Evolutionary conservation across 2,329 filamentous ascomycete species (phyloP), one percentile per base, ranked within the genome.

Genomic region (Trichoderma pleuroti): DNA sequence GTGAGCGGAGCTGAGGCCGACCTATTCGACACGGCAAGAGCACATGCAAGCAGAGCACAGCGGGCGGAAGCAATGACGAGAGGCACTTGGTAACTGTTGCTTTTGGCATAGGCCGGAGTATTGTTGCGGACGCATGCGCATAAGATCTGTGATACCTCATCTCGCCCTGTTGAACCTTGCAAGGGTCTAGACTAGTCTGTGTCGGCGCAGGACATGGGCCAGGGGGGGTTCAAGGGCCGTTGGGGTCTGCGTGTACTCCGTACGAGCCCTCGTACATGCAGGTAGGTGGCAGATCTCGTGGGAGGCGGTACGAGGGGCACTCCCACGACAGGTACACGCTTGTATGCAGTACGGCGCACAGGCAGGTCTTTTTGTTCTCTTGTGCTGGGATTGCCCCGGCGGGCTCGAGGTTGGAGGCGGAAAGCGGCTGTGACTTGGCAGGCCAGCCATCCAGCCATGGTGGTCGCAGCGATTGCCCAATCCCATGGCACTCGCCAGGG

Each of bases 71-170:
- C 54, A 54, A 72, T 70, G 70, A 71, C 62, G 69, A 52, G 57
- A 61, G 49, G 62, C 56, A 61, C 63, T 24, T 59, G 42, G 67
- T 57, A 30, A 49, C 46, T 39, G 49, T 59, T 65, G 34, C 65
- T 46, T 59, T 63, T 60, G 72, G 59, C 52, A 61, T 62, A 74
- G 72, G 73, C 76, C 78, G 77, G 77, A 78, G 76, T 75, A 79
- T 79, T 78, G 78, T 76, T 77, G 75, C 76, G 76, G 76, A 75
- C 75, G 68, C 72, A 72, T 73, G 74, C 73, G 73, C 67, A 70
- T 76, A 77, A 81, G 80, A 81, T 82, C 79, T 81, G 80, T 82
- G 78, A 75, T 73, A 81, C 80, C 74, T 79, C 79, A 81, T 81
- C 79, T 81, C 76, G 78, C 76, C 77, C 79, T 76, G 76, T 76